phyloP scores from a whole-genome alignment of 2,329 filamentous ascomycete species.

The Acrodontium crateriforme region DNA sequence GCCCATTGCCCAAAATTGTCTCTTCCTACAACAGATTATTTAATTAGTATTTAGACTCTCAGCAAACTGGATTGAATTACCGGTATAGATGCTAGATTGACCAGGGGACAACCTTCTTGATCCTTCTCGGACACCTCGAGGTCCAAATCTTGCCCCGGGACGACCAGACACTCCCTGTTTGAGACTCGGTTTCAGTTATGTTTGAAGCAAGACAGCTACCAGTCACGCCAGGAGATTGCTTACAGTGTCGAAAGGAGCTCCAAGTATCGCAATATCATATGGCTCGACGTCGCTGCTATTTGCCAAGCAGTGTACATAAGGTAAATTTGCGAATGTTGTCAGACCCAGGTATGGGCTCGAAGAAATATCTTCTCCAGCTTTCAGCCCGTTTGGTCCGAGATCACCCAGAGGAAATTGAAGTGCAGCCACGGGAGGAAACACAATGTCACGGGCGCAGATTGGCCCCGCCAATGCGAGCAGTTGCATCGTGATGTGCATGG shows the following conservation, averaged over 20 bases:
- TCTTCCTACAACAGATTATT: slow-evolving; percentile 2
- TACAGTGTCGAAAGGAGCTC: slow-evolving; percentile 38
- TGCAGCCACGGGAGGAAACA: slow-evolving; percentile 28
- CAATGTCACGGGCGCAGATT: slow-evolving; percentile 26
- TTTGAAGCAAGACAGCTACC: background rate
- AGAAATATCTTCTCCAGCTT: slow-evolving; percentile 11
- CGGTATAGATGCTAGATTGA: too few relatives aligned
- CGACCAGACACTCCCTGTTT: slow-evolving; percentile 35
- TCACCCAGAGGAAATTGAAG: slow-evolving; percentile 21
- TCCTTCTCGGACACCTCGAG: slow-evolving; percentile 37
- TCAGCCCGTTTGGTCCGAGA: slow-evolving; percentile 3
- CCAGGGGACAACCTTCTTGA: slow-evolving; percentile 34
- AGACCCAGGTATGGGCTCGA: slow-evolving; percentile 26
- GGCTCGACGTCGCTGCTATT: slow-evolving; percentile 22
- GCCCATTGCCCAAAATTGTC: slow-evolving; percentile 30
- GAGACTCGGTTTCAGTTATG: background rate
- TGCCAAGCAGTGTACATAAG: slow-evolving; percentile 34
- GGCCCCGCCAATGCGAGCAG: slow-evolving; percentile 6
- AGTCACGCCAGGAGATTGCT: background rate
- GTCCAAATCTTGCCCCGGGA: slow-evolving; percentile 40
- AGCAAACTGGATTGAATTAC: slow-evolving; percentile 23
- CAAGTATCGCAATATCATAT: slow-evolving; percentile 37
- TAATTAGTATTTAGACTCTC: slow-evolving; percentile 38
- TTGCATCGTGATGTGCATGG: background rate
- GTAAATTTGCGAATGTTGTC: slow-evolving; percentile 34